Percentiles rank a stretch among this genome's conserved stretches.
phyloP scores from a whole-genome alignment of 164 flowering plant genomes.

The Berberis vulgaris region DNA sequence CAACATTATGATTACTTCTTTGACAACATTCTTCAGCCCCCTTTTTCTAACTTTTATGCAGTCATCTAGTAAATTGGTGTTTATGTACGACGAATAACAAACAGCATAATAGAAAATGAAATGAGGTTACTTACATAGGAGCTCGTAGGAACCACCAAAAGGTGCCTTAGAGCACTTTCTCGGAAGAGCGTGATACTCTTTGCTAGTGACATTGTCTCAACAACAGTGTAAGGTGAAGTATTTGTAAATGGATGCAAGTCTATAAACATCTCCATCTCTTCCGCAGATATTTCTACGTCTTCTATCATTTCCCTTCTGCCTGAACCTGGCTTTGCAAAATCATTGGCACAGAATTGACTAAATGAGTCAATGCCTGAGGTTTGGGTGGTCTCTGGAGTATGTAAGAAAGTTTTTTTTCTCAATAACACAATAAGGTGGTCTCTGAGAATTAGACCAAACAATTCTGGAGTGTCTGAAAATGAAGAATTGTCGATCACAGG shows the following conservation, averaged over 20 bases:
- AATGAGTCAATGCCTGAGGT: conserved; percentile 20
- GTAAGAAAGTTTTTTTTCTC: conserved; percentile 51
- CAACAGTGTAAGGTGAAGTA: conserved; percentile 83
- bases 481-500: conserved; percentile 84
- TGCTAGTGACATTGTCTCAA: conserved; percentile 89
- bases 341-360: conserved; percentile 37
- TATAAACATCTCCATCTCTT: conserved; percentile 86
- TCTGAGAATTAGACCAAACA: conserved; percentile 72
- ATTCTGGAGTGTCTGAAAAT: conserved; percentile 34
- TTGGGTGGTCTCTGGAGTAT: conserved; percentile 15
- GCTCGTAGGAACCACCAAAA: conserved; percentile 71
- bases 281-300: conserved; percentile 52
- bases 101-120: not conserved
- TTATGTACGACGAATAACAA: not conserved
- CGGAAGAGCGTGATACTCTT: conserved; percentile 81
- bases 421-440: conserved; percentile 61
- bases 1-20: too few relatives aligned
- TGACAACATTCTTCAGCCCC: too few relatives aligned
- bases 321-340: conserved; percentile 78
- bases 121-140: conserved; percentile 43
- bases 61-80: not conserved
- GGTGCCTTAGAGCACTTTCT: conserved; percentile 78
- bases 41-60: too few relatives aligned
- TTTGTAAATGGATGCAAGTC: conserved; percentile 87
- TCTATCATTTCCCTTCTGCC: conserved; percentile 45